Conservation (phyloP, 2,329 filamentous ascomycete species). For the Dissoconium aciculare region DNA sequence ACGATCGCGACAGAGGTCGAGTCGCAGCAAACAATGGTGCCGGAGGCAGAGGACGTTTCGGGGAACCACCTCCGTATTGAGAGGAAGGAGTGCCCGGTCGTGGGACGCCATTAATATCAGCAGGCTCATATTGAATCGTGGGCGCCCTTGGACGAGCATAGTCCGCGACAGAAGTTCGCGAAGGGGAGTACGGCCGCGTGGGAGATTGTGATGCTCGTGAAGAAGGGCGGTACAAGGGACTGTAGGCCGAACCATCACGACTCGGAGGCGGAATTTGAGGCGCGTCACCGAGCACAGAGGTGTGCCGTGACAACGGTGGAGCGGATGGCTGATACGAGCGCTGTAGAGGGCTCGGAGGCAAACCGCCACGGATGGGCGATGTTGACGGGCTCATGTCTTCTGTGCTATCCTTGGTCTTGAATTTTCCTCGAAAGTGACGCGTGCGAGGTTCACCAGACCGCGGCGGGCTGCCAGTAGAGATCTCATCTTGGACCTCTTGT, state of each 20-base stretch:
- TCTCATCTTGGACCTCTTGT: conserved; percentile 26
- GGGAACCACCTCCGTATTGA: conserved; percentile 74
- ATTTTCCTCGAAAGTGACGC: conserved; percentile 20
- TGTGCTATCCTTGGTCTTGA: conserved; percentile 11
- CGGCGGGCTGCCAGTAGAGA: conserved; percentile 14
- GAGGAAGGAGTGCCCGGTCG: conserved; percentile 83
- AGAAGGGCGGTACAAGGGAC: conserved; percentile 41
- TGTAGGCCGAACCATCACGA: conserved; percentile 32
- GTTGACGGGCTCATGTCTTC: conserved; percentile 11
- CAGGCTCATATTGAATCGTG: conserved; percentile 63
- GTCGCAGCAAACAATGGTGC: conserved; percentile 64
- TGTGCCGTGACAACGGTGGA: conserved; percentile 31
- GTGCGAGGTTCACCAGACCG: conserved; percentile 13
- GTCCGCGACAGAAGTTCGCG: conserved; percentile 29
- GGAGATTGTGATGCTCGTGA: conserved; percentile 41
- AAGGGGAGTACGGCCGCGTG: conserved; percentile 40
- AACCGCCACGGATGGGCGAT: conserved; percentile 23
- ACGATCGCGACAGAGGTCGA: conserved; percentile 28
- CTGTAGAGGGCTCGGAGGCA: conserved; percentile 27
- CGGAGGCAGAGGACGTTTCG: conserved; percentile 71
- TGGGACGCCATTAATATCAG: conserved; percentile 77
- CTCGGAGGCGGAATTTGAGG: conserved; percentile 41
- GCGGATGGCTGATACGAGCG: conserved; percentile 33
- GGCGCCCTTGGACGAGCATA: conserved; percentile 58
- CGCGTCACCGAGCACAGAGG: conserved; percentile 37